Base-by-base conservation (phyloP, 2,329 filamentous ascomycete species). In the Sarocladiaceae sp. region DNA sequence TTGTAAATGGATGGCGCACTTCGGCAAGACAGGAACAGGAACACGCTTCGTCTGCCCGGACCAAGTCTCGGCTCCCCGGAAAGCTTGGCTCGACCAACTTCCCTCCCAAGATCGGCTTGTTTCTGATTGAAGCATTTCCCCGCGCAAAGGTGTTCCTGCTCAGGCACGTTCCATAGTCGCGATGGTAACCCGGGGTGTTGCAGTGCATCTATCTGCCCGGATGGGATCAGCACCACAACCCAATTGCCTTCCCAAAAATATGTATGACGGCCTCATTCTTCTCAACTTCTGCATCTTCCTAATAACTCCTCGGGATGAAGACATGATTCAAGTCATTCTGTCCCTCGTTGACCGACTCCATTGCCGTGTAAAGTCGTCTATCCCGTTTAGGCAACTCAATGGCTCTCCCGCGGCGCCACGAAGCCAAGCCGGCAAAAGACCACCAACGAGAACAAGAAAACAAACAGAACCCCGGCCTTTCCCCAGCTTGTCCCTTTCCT, bases 351-450 rank as follows among this genome's bases (percentile, higher is more conserved):
- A 15, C 10, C 16, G 15, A 29, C 7, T 29, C 26, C 6, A 27
- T 27, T 21, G n/a, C 21, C 4, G 12, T 29, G 37, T 16, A 9
- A 27, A 23, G n/a, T 29, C 37, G 37, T 29, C 24, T 29, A 41
- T 29, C 37, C 37, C 20, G 15, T 5, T 41, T 19, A 41, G 37
- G 37, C 37, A 41, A 41, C 23, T 41, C 37, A 29, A 41, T 27
- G 21, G 23, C 37, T 41, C 37, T 27, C 29, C 37, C 29, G n/a
- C 37, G 29, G 26, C 37, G 26, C 37, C 23, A 16, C 37, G 23
- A 41, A 41, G 37, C 37, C 37, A 41, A 41, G 37, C 37, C 37
- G 37, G 37, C 37, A 41, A 41, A 41, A 41, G 23, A 10, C 34
- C 31, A 33, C 16, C 31, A 15, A 6, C 31, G 13, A 7, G n/a